Conservation (phyloP, 2,329 filamentous ascomycete genomes). For the Colletotrichum scovillei region DNA sequence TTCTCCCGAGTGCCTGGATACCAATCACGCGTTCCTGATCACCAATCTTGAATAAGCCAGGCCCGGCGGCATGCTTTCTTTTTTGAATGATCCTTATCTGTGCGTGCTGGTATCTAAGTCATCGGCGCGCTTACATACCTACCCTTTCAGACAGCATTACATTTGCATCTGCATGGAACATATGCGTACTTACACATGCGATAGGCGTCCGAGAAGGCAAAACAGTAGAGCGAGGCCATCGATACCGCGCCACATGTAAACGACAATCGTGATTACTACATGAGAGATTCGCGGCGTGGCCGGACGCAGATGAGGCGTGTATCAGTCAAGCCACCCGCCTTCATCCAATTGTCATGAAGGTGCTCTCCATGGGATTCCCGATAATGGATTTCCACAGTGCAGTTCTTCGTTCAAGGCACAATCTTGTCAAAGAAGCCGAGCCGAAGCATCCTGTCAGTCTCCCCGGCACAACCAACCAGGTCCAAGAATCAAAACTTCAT, state of each 20-base stretch:
- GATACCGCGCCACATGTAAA: neutral
- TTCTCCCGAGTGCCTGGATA: neutral
- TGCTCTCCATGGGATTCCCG: neutral
- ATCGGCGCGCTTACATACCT: slow-evolving; percentile 25
- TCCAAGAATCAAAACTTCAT: neutral
- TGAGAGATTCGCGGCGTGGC: neutral
- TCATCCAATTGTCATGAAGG: neutral
- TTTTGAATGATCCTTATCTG: neutral
- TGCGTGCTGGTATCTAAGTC: slow-evolving; percentile 8
- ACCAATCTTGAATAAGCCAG: neutral
- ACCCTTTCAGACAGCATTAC: slow-evolving; percentile 18
- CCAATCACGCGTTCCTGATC: slow-evolving; percentile 22
- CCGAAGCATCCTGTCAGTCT: neutral
- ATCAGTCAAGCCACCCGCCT: slow-evolving; percentile 16
- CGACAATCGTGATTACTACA: neutral
- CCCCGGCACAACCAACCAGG: neutral
- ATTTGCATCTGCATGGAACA: slow-evolving; percentile 7
- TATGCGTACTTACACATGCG: neutral
- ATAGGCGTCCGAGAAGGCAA: neutral
- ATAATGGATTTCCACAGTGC: neutral
- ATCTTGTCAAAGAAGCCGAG: neutral
- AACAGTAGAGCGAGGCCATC: neutral
- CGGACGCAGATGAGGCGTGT: slow-evolving; percentile 7
- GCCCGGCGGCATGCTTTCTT: neutral
- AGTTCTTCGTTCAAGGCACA: neutral